Evolutionary conservation across 2,329 filamentous ascomycete genomes (phyloP), one percentile per base, ranked within the genome.

Genomic region (Paecilomyces dactylethromorphus): DNA sequence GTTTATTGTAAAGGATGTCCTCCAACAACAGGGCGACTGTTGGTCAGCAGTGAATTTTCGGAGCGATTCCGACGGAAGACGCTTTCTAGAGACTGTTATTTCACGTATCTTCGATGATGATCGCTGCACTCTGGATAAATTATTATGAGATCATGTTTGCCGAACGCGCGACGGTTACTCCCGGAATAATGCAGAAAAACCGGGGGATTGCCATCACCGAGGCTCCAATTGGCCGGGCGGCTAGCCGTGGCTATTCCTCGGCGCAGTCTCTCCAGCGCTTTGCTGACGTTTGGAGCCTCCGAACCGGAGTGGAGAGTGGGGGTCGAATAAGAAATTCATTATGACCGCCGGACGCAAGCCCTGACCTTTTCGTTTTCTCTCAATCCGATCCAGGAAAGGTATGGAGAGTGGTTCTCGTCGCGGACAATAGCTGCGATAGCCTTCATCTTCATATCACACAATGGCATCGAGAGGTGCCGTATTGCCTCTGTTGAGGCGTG

Each of bases 401-500:
- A 52, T 52, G 45, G 45, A 31, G 39, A 32, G 26, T 33, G 32
- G 59, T 56, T 26, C 32, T 56, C 29, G 58, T 39, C 12, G 24
- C 26, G 8, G 32, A 45, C 26, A n/a, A 35, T 15, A 51, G 7
- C 49, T 13, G 22, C 21, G n/a, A 50, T 55, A 39, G 8, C 22
- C 35, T 51, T 32, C 33, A 11, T 54, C 21, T 22, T 11, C 50
- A 50, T 31, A 24, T 57, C 51, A 12, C 57, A 56, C 56, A 54
- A 78, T 78, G 76, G 74, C 74, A 60, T 77, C 75, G 32, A 77
- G 73, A 71, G 64, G 69, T 60, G 69, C 71, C 52, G 66, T 73
- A 49, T 60, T 75, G 64, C 75, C 75, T 71, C 71, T 78, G 55
- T 56, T 78, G 70, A 75, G 75, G 69, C 72, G 74, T 49, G 71